Conservation (phyloP, 208 protist species). For the Acanthamoeba lenticulata region DNA sequence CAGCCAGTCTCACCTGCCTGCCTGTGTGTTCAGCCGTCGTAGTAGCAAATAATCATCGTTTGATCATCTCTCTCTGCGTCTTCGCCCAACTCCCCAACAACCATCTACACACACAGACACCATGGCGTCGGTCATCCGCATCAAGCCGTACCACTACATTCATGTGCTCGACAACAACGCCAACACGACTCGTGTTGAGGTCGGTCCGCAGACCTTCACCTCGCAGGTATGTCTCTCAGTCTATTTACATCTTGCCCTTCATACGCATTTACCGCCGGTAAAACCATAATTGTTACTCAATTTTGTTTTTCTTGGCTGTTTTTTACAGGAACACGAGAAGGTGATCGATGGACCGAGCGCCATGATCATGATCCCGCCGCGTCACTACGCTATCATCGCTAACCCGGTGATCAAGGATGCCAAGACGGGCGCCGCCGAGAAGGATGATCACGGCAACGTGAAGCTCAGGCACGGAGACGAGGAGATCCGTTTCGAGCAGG, state of each 20-base stretch:
- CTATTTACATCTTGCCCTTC: too few relatives aligned
- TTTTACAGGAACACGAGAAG: constrained; percentile 87
- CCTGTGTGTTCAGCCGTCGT: neutral
- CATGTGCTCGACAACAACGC: constrained; percentile 95
- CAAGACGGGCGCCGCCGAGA: constrained; percentile 75
- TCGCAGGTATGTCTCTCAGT: neutral
- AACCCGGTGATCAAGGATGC: constrained; percentile 90
- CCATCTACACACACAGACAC: neutral
- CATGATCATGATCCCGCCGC: constrained; percentile 89
- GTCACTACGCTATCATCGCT: constrained; percentile 91
- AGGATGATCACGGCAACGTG: constrained; percentile 89
- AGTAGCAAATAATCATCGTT: neutral
- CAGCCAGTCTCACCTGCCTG: neutral
- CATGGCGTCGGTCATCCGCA: constrained; percentile 85
- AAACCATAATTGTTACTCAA: neutral
- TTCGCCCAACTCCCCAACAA: neutral
- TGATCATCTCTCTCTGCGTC: neutral
- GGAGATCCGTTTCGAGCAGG: constrained; percentile 90
- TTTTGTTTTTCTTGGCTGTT: neutral
- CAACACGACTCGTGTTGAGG: constrained; percentile 74
- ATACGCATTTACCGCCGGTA: too few relatives aligned
- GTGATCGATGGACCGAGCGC: constrained; percentile 90
- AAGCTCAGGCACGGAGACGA: constrained; percentile 91
- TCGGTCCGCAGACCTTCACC: constrained; percentile 94
- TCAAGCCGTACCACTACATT: constrained; percentile 93